phyloP scores from a whole-genome alignment of 805 yeast species.

The Yamadazyma tumulicola region DNA sequence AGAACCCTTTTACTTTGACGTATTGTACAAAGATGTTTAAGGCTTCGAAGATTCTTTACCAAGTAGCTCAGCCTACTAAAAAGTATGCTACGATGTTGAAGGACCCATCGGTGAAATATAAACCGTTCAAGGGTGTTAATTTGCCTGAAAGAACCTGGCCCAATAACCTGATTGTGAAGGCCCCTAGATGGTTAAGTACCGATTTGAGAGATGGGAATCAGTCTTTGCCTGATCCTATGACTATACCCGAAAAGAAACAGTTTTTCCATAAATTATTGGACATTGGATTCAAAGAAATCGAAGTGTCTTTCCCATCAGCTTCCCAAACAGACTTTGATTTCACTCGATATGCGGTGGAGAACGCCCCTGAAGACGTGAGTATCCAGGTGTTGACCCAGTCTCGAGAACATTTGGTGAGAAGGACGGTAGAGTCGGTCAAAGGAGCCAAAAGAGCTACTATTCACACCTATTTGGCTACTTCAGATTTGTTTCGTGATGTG shows the following conservation, averaged over 20 bases:
- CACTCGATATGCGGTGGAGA: conserved; percentile 74
- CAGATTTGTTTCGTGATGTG: conserved; percentile 70
- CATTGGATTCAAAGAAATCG: conserved; percentile 77
- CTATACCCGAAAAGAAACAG: conserved; percentile 67
- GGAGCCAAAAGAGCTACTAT: conserved; percentile 73
- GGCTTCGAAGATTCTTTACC: conserved; percentile 9
- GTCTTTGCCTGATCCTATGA: conserved; percentile 80
- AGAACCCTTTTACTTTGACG: not conserved
- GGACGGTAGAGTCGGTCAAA: conserved; percentile 69
- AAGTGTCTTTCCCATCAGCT: conserved; percentile 78
- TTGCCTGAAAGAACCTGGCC: conserved; percentile 74
- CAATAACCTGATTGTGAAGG: conserved; percentile 55
- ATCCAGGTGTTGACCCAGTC: conserved; percentile 75
- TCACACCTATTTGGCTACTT: conserved; percentile 73
- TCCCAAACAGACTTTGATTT: conserved; percentile 81
- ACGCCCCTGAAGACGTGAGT: conserved; percentile 71
- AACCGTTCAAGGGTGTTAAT: conserved; percentile 50
- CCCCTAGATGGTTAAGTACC: conserved; percentile 79
- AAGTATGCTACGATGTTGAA: conserved; percentile 47
- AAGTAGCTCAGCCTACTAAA: conserved; percentile 11
- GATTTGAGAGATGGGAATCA: conserved; percentile 82
- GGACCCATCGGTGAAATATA: conserved; percentile 66
- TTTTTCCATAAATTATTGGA: conserved; percentile 70
- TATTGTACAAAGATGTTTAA: conserved; percentile 10
- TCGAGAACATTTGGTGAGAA: conserved; percentile 67